Conservation (phyloP, 345 rosid genomes). For the Reutealis trisperma region DNA sequence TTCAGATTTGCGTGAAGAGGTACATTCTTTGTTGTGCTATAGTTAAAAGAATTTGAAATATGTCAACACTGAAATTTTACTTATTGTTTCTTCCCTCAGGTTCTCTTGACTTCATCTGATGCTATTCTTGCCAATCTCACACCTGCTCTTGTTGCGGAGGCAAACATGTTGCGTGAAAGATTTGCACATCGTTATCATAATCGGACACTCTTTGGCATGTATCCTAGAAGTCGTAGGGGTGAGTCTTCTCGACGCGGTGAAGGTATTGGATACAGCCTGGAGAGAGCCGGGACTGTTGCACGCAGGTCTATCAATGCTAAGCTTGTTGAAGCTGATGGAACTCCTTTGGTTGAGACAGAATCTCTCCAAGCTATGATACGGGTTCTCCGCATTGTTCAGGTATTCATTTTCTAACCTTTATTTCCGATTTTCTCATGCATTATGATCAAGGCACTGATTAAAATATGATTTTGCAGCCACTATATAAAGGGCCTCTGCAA, state of each 20-base stretch:
- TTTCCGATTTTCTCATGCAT: background rate
- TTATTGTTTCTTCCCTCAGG: constrained; percentile 44
- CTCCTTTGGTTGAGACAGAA: constrained; percentile 82
- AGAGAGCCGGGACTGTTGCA: constrained; percentile 59
- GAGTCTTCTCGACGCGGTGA: constrained; percentile 90
- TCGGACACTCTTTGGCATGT: constrained; percentile 86
- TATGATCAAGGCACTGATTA: constrained; percentile 14
- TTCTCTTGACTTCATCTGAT: constrained; percentile 90
- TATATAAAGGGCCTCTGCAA: constrained; percentile 88
- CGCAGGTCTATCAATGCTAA: constrained; percentile 66
- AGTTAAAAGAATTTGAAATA: constrained; percentile 5
- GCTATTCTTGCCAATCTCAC: constrained; percentile 96
- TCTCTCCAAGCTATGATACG: constrained; percentile 86
- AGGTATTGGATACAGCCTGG: constrained; percentile 63
- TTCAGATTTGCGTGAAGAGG: constrained; percentile 96
- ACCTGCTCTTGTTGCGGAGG: constrained; percentile 98
- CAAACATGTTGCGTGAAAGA: constrained; percentile 96
- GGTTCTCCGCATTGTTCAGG: constrained; percentile 93
- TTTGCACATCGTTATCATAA: constrained; percentile 86
- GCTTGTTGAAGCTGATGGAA: constrained; percentile 85
- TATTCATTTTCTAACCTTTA: constrained; percentile 25
- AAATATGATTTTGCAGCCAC: constrained; percentile 60
- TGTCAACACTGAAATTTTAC: background rate
- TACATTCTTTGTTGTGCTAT: constrained; percentile 23
- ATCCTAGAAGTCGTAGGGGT: constrained; percentile 91